Base-by-base conservation (phyloP, 495 filamentous ascomycete genomes). In the Annulohypoxylon maeteangense region DNA sequence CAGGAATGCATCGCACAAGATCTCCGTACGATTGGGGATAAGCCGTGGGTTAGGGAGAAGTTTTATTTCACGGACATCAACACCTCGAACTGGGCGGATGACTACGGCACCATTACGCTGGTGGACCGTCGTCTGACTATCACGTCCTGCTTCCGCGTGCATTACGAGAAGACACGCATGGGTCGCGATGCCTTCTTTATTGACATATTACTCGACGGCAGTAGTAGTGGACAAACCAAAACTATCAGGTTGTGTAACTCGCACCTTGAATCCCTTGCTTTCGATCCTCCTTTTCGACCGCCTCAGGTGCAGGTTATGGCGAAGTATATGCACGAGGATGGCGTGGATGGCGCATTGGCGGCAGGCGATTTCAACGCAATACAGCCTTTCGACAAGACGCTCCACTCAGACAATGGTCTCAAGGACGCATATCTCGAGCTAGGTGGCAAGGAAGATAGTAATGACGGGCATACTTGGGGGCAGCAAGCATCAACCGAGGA, bases 331-430 rank as follows among this genome's bases (percentile, higher is more conserved):
- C 78, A 74, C 1, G 76, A 67, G 5, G 36, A 47, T 0, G 51
- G 25, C 10, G 76, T 76, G 0, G 48, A 77, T 29, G 81, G 65
- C 2, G 81, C 78, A 2, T 45, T 86, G 1, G 81, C 66, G 66
- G 79, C 81, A 0, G 87, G 87, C 0, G 86, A 89, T 69, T 77
- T 87, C 29, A 89, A 89, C 50, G 86, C 87, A 12, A 86, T 88
- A 51, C 76, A 88, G 68, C 75, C 77, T 11, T 87, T 78, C 45
- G 87, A 89, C 72, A 65, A 69, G 40, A 79, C 79, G 6, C 74
- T 87, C 11, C 84, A 82, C 48, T 40, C 45, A 7, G 80, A 82
- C 6, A 83, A 87, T 67, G 76, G 72, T 1, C 79, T 89, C 0
- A 74, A 75, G 50, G 86, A 89, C 71, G 84, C 85, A 7, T 88